These are phyloP conservation scores for Syzygium oleosum DNA, from an alignment of 345 rosid species.

Conservation along the genomic window DNA sequence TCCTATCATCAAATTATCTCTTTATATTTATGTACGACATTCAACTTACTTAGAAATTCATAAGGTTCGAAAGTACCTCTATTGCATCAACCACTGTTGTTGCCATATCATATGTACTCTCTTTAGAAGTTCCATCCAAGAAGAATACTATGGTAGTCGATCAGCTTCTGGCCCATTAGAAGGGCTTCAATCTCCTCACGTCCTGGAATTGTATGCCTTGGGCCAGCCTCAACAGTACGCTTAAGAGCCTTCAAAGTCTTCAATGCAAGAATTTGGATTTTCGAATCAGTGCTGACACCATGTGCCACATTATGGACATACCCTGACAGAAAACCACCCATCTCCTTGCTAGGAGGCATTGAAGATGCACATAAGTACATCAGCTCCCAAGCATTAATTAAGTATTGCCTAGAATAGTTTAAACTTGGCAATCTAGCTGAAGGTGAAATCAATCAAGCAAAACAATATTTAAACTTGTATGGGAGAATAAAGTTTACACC, in stretches of 20 bases:
- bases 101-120: conserved; percentile 88
- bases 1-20: too few relatives aligned
- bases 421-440: background rate
- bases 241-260: conserved; percentile 74
- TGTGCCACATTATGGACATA: conserved; percentile 74
- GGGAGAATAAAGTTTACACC: conserved; percentile 11
- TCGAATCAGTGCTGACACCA: conserved; percentile 49
- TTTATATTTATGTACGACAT: background rate
- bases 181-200: conserved; percentile 95
- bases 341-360: conserved; percentile 97
- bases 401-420: conserved; percentile 42
- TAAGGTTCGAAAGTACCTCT: conserved; percentile 40
- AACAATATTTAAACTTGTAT: background rate
- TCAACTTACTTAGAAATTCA: background rate
- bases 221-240: conserved; percentile 84
- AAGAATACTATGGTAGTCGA: conserved; percentile 90
- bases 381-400: conserved; percentile 87
- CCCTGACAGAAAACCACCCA: conserved; percentile 78
- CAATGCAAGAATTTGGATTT: conserved; percentile 61
- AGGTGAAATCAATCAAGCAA: background rate
- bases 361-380: conserved; percentile 88
- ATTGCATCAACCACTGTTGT: conserved; percentile 86
- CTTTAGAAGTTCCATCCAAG: conserved; percentile 93
- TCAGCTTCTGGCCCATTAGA: conserved; percentile 68
- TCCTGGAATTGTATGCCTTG: conserved; percentile 67